These are phyloP conservation scores for Epithele typhae DNA, from an alignment of 768 basidiomycete species.

Conservation along the genomic window DNA sequence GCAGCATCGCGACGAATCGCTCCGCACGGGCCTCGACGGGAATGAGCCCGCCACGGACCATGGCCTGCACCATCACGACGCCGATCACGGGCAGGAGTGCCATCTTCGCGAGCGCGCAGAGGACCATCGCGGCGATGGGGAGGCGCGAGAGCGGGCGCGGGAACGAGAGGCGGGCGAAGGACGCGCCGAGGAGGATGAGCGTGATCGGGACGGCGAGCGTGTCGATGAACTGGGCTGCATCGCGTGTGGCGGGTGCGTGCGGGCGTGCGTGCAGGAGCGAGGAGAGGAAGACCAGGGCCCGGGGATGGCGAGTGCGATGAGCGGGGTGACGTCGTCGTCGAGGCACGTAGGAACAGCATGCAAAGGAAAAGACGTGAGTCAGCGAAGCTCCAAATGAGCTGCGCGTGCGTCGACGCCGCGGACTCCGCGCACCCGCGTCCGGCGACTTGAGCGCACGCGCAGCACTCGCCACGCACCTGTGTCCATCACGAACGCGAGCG, in stretches of 20 bases:
- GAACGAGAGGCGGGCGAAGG: slow-evolving; percentile 34
- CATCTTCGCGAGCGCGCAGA: slow-evolving; percentile 33
- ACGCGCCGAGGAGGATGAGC: slow-evolving; percentile 27
- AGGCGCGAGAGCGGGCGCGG: slow-evolving; percentile 30
- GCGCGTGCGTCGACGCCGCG: too few relatives aligned
- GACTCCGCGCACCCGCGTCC: too few relatives aligned
- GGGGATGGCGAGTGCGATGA: too few relatives aligned
- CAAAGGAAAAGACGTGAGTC: too few relatives aligned
- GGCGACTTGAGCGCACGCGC: too few relatives aligned
- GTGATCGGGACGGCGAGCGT: slow-evolving; percentile 16
- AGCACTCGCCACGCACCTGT: slow-evolving; percentile 26
- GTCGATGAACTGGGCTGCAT: slow-evolving; percentile 19
- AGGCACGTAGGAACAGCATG: too few relatives aligned
- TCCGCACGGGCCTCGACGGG: slow-evolving; percentile 35
- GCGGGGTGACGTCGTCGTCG: too few relatives aligned
- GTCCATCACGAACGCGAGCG: slow-evolving; percentile 30
- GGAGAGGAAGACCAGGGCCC: slow-evolving; percentile 6
- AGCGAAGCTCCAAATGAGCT: too few relatives aligned
- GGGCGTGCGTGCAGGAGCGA: slow-evolving; percentile 10
- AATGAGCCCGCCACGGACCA: slow-evolving; percentile 28
- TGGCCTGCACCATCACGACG: slow-evolving; percentile 26
- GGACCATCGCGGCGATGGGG: slow-evolving; percentile 33
- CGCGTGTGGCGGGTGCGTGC: too few relatives aligned
- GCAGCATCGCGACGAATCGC: slow-evolving; percentile 40
- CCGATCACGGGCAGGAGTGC: slow-evolving; percentile 37